Base-by-base conservation (phyloP, 345 rosid genomes). In the Gossypium mustelinum region DNA sequence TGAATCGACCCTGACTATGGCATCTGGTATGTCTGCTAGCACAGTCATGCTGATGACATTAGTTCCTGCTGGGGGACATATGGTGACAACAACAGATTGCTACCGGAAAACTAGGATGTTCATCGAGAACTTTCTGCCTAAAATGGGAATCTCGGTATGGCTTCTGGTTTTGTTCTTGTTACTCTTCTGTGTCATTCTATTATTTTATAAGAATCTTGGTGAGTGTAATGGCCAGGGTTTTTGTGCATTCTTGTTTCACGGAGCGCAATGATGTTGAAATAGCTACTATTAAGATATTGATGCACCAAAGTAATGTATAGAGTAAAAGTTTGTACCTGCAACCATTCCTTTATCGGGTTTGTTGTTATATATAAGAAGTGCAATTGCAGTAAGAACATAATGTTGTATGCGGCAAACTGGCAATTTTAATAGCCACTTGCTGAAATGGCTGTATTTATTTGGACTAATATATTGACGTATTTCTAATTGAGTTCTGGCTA, bases 21-120 rank as follows among this genome's bases (percentile, higher is more conserved):
- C 99, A 18, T 95, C 98, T 78, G 99, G 99, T 75, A 95, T 95
- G 99, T 93, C 93, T 82, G 99, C 98, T 59, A 95, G 96, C 81
- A 89, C 91, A n/a, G 92, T 93, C 74, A 43, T 93, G 98, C 74
- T 95, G 67, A 69, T 91, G 92, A 98, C 99, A 51, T 86, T 95
- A 87, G 98, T 95, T 83, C 99, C 98, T 55, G 94, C 93, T 76
- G 98, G 97, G 83, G 98, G 99, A 41, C 98, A 95, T 76, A 73
- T 95, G 73, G 92, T 95, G 51, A 95, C 99, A 17, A 93, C 99
- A 57, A 95, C 97, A 0, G 98, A 95, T 79, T 95, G 99, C 73
- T 95, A 95, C 78, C 80, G 97, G 84, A 95, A 91, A 84, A 95
- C 99, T 51, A 87, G 99, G 84, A 91, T 91, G 70, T 95, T 95